Evolutionary conservation across 257 asterid species (phyloP).

Genomic region (Nicotiana knightiana): DNA sequence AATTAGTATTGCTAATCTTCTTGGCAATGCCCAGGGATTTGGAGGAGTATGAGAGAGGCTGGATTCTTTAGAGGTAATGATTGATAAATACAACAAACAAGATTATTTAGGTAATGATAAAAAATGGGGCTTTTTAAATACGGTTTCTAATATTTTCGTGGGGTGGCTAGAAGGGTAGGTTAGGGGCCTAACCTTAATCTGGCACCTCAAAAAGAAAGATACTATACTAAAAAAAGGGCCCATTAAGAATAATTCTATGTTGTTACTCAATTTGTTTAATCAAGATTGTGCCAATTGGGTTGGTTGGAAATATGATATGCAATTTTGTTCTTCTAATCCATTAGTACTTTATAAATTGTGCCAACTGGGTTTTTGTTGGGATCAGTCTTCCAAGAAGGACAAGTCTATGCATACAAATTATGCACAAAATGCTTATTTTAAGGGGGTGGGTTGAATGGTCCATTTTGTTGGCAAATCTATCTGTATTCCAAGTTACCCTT

Average conservation of each 20-base stretch:
- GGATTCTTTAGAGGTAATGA: conserved; percentile 12
- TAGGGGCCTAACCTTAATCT: conserved; percentile 19
- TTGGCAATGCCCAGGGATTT: conserved; percentile 24
- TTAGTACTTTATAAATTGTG: conserved; percentile 10
- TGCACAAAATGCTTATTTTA: background rate
- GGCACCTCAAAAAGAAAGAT: conserved; percentile 18
- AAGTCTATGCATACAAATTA: background rate
- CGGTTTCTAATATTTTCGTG: conserved; percentile 13
- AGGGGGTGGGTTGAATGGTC: background rate
- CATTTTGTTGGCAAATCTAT: conserved; percentile 1
- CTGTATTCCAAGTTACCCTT: background rate
- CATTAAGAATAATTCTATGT: conserved; percentile 58
- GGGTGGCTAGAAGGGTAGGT: background rate
- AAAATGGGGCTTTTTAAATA: background rate
- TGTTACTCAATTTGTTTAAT: conserved; percentile 36
- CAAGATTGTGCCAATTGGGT: conserved; percentile 32
- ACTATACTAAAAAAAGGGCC: background rate
- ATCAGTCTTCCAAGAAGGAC: background rate
- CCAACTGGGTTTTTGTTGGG: conserved; percentile 17
- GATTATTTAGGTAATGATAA: background rate
- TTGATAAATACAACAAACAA: conserved; percentile 6
- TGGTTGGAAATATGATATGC: conserved; percentile 27
- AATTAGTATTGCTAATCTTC: conserved; percentile 17
- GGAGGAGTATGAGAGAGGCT: conserved; percentile 28
- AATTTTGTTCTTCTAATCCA: background rate